These are phyloP conservation scores for Pseudonitzschia pungens DNA, from an alignment of 108 stramenopile species.

Conservation along the genomic window DNA sequence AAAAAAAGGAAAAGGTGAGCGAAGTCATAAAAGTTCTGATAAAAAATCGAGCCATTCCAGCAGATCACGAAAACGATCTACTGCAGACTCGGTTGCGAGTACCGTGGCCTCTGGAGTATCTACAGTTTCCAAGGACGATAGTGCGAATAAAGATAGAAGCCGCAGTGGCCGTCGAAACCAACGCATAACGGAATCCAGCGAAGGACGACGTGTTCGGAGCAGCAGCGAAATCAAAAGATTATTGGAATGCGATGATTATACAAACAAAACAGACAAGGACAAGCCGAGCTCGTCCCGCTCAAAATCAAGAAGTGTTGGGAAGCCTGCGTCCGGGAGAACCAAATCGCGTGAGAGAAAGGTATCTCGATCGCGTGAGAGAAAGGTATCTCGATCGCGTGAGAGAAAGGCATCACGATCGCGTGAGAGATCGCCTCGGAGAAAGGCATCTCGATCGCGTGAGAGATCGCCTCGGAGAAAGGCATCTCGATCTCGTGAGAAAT, in stretches of 20 bases:
- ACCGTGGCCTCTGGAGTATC: neutral
- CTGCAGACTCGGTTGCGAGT: neutral
- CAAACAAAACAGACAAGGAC: neutral
- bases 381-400: no score
- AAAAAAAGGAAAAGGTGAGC: neutral
- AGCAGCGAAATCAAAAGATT: conserved; percentile 1
- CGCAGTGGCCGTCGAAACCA: neutral
- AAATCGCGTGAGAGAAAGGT: neutral
- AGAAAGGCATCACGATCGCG: no score
- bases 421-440: no score
- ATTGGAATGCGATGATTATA: neutral
- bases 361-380: no score
- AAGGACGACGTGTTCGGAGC: neutral
- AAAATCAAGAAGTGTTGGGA: neutral
- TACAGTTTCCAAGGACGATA: neutral
- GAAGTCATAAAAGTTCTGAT: neutral
- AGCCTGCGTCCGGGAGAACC: neutral
- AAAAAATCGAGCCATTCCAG: neutral
- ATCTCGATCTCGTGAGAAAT: no score
- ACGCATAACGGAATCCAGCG: neutral
- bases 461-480: no score
- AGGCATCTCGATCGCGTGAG: no score
- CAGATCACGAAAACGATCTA: neutral
- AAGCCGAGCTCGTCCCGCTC: neutral
- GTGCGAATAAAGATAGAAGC: neutral